Conservation (phyloP, 768 basidiomycete species). For the Tylopilus subfusipes region DNA sequence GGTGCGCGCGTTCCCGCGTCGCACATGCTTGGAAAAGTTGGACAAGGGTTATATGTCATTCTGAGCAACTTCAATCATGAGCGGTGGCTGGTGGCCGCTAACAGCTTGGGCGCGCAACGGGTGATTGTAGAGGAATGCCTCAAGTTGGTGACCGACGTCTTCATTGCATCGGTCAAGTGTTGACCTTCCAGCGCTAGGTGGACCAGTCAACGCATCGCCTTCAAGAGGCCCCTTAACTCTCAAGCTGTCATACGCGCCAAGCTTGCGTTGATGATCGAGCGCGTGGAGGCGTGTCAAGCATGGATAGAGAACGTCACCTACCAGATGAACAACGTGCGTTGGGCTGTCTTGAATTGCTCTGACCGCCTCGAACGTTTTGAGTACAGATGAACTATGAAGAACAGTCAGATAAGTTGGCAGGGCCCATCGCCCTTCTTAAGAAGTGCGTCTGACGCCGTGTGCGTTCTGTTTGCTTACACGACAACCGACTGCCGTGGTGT, state of each 20-base stretch:
- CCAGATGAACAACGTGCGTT: slow-evolving; percentile 83
- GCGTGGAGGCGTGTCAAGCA: slow-evolving; percentile 79
- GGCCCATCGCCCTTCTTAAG: slow-evolving; percentile 84
- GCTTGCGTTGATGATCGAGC: slow-evolving; percentile 85
- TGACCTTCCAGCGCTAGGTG: slow-evolving; percentile 49
- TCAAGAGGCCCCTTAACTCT: slow-evolving; percentile 78
- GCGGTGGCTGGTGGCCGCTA: slow-evolving; percentile 80
- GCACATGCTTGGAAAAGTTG: slow-evolving; percentile 84
- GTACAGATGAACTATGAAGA: slow-evolving; percentile 80
- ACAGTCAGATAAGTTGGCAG: slow-evolving; percentile 84
- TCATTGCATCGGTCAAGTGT: not conserved
- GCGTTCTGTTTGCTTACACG: not conserved
- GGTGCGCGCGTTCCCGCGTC: slow-evolving; percentile 78
- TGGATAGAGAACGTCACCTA: slow-evolving; percentile 90
- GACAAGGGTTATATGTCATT: slow-evolving; percentile 79
- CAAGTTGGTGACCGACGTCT: slow-evolving; percentile 46
- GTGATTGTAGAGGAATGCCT: slow-evolving; percentile 85
- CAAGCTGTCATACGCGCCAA: slow-evolving; percentile 89
- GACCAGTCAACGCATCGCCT: slow-evolving; percentile 85
- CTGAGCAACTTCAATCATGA: slow-evolving; percentile 89
- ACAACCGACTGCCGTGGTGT: not conserved
- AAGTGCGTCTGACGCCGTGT: slow-evolving; percentile 47
- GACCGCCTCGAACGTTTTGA: not conserved
- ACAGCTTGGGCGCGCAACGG: slow-evolving; percentile 71
- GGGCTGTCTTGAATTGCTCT: not conserved